Conservation (phyloP, 2,329 filamentous ascomycete genomes). For the Colletotrichum orbiculare region DNA sequence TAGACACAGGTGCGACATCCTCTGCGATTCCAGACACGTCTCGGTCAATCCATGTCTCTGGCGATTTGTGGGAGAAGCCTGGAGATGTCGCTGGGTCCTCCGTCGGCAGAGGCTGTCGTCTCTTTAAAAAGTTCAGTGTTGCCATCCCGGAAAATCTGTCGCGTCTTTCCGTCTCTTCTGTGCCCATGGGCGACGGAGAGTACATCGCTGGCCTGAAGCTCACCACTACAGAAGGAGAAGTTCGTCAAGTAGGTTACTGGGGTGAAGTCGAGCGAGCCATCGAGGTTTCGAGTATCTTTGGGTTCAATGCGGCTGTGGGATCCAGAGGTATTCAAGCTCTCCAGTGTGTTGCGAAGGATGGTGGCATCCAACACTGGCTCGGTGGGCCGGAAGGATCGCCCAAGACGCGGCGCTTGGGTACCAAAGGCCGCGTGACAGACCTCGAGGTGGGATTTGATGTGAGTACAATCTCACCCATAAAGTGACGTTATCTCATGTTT, state of each 20-base stretch:
- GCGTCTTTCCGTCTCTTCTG: conserved; percentile 1
- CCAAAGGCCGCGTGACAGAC: background rate
- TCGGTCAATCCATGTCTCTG: background rate
- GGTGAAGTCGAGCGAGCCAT: background rate
- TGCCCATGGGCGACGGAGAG: background rate
- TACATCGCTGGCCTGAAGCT: conserved; percentile 3
- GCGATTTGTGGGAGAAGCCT: background rate
- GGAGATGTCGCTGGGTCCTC: background rate
- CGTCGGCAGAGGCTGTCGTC: background rate
- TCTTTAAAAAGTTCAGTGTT: background rate
- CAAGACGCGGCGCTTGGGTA: background rate
- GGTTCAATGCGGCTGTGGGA: background rate
- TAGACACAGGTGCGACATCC: background rate
- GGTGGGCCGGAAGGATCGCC: background rate
- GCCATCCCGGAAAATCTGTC: background rate
- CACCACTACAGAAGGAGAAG: background rate
- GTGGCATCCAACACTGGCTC: background rate
- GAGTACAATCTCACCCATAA: background rate
- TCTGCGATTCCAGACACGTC: background rate
- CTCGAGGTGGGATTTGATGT: conserved; percentile 1
- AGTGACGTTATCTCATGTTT: background rate
- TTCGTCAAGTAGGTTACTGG: background rate
- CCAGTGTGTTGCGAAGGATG: background rate
- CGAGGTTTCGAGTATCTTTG: background rate
- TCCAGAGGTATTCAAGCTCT: background rate